Percentiles rank a stretch among this genome's conserved stretches.
phyloP scores from a whole-genome alignment of 2,329 filamentous ascomycete genomes.

The Torrubiella hemipterigena region DNA sequence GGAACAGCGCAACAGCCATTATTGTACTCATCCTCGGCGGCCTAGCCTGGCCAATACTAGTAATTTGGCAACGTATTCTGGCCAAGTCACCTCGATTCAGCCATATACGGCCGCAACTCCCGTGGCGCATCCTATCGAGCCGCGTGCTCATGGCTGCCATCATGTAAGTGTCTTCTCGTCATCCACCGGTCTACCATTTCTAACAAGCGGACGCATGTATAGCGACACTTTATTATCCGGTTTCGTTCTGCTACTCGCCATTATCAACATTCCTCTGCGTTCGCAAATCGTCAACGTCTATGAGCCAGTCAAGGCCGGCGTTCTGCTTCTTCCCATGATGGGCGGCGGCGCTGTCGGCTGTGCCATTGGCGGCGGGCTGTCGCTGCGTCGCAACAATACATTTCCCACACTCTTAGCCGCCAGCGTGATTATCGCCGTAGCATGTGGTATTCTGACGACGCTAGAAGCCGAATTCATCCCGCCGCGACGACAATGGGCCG shows the following conservation, averaged over 20 bases:
- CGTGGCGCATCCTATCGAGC: constrained; percentile 9
- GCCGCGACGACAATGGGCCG: constrained; percentile 8
- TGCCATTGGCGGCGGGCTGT: constrained; percentile 9
- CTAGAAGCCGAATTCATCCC: constrained; percentile 6
- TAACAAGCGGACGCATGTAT: not conserved
- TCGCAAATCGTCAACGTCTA: constrained; percentile 12
- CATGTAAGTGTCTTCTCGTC: constrained; percentile 3
- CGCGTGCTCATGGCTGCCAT: constrained; percentile 10
- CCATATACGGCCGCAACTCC: constrained; percentile 9
- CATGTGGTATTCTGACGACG: constrained; percentile 8
- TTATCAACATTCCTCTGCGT: constrained; percentile 13
- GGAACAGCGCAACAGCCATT: constrained; percentile 10
- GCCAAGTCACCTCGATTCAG: constrained; percentile 5
- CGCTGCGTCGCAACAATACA: constrained; percentile 8
- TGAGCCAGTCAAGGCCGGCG: constrained; percentile 11
- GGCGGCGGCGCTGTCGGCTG: constrained; percentile 10
- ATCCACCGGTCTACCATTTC: not conserved
- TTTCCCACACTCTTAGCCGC: constrained; percentile 9
- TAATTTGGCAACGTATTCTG: constrained; percentile 10
- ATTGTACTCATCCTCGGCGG: constrained; percentile 8
- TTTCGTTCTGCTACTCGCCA: constrained; percentile 10
- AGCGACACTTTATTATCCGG: constrained; percentile 10
- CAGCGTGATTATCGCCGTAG: constrained; percentile 8
- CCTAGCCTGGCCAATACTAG: constrained; percentile 9
- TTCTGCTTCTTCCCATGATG: constrained; percentile 12